Base-by-base conservation (phyloP, 306 rosid species). In the Abrus precatorius region DNA sequence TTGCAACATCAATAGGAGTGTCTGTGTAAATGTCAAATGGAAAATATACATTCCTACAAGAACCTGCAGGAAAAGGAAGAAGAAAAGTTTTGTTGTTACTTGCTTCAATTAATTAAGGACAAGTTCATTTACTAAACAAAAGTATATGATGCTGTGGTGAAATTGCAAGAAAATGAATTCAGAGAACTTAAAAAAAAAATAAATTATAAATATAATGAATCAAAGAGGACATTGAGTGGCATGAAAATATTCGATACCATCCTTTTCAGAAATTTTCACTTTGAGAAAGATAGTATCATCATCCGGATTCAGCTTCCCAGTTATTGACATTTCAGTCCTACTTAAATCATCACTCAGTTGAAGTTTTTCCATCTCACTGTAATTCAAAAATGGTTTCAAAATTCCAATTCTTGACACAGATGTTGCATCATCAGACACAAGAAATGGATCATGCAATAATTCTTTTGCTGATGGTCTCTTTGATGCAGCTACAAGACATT, bases 221-320 rank as follows among this genome's bases (percentile, higher is more conserved):
- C 40, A 11, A 72, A 61, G 30, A 67, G 55, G 66, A 74, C 28
- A 71, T 73, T 57, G 50, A 48, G 52, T 13, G 13, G 29, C 27
- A 48, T 72, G 47, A 36, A 72, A 74, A 54, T 10, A 48, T 48
- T 20, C 10, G 62, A 68, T 87, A 94, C 98, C 98, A 75, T 92
- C 83, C 72, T 89, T 80, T 84, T 89, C 89, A 32, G 90, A 81
- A 80, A 84, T 86, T 80, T 92, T 91, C 82, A 92, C 96, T 90
- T 87, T 92, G 78, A 94, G 92, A 84, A 92, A 89, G 78, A 94
- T 85, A 28, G 94, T 83, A 77, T 87, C 90, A 55, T 88, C 88
- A 82, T 92, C 93, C 8, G 91, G 89, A 79, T 92, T 94, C 68
- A 91, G 89, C 90, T 91, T 94, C 72, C 98, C 98, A 3, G 94